A percentile compares a stretch with the other conserved stretches of the same genome.
These are phyloP conservation scores for Stachybotrys echinatus DNA, from an alignment of 2,329 filamentous ascomycete species.

Conservation along the genomic window DNA sequence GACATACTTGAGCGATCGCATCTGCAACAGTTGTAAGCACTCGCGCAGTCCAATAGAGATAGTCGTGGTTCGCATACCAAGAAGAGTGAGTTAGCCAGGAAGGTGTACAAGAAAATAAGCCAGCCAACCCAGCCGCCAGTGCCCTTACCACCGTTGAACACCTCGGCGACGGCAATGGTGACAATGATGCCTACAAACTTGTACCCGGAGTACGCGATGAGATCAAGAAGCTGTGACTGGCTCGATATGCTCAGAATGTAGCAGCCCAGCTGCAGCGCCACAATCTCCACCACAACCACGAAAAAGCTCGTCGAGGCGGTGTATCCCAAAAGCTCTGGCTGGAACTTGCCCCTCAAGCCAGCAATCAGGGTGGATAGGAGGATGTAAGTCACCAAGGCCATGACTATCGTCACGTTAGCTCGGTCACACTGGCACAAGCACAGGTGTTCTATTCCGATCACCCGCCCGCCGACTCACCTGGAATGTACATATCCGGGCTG, in stretches of 20 bases:
- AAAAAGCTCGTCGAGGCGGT: conserved; percentile 80
- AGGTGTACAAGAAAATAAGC: conserved; percentile 86
- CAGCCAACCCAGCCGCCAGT: conserved; percentile 87
- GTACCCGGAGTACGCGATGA: conserved; percentile 95
- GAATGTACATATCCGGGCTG: conserved; percentile 99
- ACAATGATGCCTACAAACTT: conserved; percentile 97
- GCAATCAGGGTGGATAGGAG: conserved; percentile 87
- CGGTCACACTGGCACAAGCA: background rate
- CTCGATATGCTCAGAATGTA: conserved; percentile 93
- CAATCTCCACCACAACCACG: conserved; percentile 80
- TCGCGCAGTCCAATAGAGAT: background rate
- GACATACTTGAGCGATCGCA: conserved; percentile 93
- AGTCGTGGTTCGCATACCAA: conserved; percentile 54
- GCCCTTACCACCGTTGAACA: conserved; percentile 71
- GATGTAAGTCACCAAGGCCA: conserved; percentile 97
- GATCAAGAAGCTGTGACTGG: conserved; percentile 85
- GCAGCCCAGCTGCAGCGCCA: conserved; percentile 86
- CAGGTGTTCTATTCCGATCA: background rate
- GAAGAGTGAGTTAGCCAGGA: conserved; percentile 91
- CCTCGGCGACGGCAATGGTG: conserved; percentile 74
- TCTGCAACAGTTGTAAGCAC: conserved; percentile 41
- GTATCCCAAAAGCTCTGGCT: conserved; percentile 86
- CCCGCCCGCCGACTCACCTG: conserved; percentile 35
- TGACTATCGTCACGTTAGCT: conserved; percentile 48
- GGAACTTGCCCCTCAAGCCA: conserved; percentile 84